These are phyloP conservation scores for Dovyalis caffra DNA, from an alignment of 345 rosid species.

Conservation along the genomic window DNA sequence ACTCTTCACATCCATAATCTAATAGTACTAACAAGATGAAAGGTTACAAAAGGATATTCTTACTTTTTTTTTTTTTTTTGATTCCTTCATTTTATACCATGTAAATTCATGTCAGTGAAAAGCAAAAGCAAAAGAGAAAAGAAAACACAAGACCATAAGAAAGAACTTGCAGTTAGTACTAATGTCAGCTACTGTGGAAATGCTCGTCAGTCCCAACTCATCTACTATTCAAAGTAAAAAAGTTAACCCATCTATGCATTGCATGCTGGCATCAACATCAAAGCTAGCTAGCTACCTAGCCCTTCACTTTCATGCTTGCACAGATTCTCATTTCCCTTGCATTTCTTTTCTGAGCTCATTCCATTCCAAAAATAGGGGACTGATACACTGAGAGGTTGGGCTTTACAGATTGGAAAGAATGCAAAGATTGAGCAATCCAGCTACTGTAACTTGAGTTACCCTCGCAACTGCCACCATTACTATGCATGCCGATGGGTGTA, in stretches of 20 bases:
- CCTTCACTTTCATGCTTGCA: constrained; percentile 11
- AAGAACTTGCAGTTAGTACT: constrained; percentile 35
- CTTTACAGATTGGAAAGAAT: constrained; percentile 61
- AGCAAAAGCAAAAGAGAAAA: neutral
- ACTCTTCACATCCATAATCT: neutral
- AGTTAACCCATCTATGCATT: constrained; percentile 29
- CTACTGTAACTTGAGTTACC: constrained; percentile 36
- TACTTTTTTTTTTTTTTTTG: constrained; percentile 17
- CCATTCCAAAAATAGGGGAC: constrained; percentile 89
- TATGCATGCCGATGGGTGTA: constrained; percentile 31
- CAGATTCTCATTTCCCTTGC: constrained; percentile 26
- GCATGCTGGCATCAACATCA: constrained; percentile 14
- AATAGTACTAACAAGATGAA: neutral
- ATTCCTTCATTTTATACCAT: constrained; percentile 23
- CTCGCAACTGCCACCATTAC: constrained; percentile 31
- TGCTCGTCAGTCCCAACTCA: constrained; percentile 20
- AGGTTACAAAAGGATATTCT: constrained; percentile 23
- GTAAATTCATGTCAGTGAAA: constrained; percentile 29
- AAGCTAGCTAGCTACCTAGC: neutral
- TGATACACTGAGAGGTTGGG: constrained; percentile 62
- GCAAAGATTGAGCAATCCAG: constrained; percentile 52
- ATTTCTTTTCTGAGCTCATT: constrained; percentile 42
- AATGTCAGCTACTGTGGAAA: constrained; percentile 29
- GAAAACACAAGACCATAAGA: constrained; percentile 1
- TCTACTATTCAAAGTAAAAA: constrained; percentile 10